phyloP scores from a whole-genome alignment of 2,329 filamentous ascomycete genomes.

The Hypoxylon sp. region DNA sequence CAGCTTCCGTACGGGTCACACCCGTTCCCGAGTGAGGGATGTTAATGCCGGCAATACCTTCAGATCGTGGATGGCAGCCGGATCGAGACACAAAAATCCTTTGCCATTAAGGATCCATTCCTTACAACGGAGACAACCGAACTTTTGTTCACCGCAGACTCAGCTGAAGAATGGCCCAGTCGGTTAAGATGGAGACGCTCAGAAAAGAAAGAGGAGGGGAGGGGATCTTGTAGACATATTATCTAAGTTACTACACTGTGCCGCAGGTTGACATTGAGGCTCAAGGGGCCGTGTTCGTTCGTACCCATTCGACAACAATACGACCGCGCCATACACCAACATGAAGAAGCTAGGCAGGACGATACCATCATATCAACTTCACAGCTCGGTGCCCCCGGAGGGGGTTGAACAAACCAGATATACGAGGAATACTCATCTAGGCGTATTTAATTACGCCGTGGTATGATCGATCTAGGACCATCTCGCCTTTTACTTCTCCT shows the following conservation, averaged over 20 bases:
- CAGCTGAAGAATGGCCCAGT: conserved; percentile 2
- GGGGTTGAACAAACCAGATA: background rate
- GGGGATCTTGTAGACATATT: conserved; percentile 14
- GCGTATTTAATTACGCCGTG: conserved; percentile 15
- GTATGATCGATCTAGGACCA: background rate
- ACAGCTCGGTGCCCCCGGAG: conserved; percentile 20
- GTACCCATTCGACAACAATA: conserved; percentile 25
- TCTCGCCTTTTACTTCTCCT: conserved; percentile 2
- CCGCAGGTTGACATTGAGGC: conserved; percentile 30
- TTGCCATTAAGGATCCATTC: conserved; percentile 15
- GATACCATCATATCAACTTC: conserved; percentile 25
- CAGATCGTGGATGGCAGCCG: conserved; percentile 21
- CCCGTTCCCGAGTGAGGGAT: conserved; percentile 29
- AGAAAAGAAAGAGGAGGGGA: background rate
- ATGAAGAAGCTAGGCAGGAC: conserved; percentile 6
- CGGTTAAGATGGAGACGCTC: background rate
- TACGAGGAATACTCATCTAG: background rate
- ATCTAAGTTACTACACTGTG: conserved; percentile 24
- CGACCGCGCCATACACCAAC: conserved; percentile 26
- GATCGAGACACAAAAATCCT: conserved; percentile 29
- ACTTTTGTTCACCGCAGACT: conserved; percentile 3
- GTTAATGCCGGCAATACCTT: conserved; percentile 15
- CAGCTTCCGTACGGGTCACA: conserved; percentile 42
- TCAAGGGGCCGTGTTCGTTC: conserved; percentile 20
- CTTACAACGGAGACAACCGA: conserved; percentile 6